Evolutionary conservation across 352 stramenopile species (phyloP).

Genomic region (Discostella stelligera): DNA sequence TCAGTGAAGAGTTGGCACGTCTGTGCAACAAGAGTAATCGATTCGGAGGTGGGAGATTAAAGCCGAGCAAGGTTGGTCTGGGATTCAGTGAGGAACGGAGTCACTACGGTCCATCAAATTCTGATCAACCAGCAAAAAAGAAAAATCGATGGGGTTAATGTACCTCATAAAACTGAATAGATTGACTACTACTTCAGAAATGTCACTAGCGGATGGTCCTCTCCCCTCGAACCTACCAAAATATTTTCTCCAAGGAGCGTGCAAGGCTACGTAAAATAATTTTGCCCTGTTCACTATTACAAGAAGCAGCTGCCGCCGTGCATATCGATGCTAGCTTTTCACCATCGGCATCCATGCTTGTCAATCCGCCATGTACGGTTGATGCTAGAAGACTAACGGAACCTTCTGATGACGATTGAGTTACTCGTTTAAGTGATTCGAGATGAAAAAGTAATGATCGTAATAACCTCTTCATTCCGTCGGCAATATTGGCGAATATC

Average conservation of each 20-base stretch:
- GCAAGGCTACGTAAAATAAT: conserved; percentile 25
- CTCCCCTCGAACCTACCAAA: conserved; percentile 12
- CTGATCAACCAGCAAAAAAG: conserved; percentile 6
- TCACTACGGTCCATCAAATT: not conserved
- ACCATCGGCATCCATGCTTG: conserved; percentile 32
- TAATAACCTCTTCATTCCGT: conserved; percentile 65
- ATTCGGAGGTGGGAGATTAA: conserved; percentile 33
- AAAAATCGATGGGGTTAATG: conserved; percentile 22
- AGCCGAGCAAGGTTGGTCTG: conserved; percentile 45
- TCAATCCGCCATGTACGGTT: conserved; percentile 36
- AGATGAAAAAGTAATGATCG: conserved; percentile 34
- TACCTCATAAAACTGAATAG: no score
- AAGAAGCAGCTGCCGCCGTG: conserved; percentile 7
- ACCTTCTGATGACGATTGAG: not conserved
- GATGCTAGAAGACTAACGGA: conserved; percentile 2
- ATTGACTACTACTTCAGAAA: no score
- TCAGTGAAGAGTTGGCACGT: conserved; percentile 51
- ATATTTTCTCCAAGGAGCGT: conserved; percentile 32
- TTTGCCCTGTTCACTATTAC: conserved; percentile 28
- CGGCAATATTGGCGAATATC: conserved; percentile 53
- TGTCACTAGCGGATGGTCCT: not conserved
- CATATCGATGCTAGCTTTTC: conserved; percentile 39
- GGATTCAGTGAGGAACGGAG: conserved; percentile 28
- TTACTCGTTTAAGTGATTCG: conserved; percentile 13
- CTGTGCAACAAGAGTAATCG: conserved; percentile 48